Base-by-base conservation (phyloP, 139 green algal genomes). In the Eudorina sp. region DNA sequence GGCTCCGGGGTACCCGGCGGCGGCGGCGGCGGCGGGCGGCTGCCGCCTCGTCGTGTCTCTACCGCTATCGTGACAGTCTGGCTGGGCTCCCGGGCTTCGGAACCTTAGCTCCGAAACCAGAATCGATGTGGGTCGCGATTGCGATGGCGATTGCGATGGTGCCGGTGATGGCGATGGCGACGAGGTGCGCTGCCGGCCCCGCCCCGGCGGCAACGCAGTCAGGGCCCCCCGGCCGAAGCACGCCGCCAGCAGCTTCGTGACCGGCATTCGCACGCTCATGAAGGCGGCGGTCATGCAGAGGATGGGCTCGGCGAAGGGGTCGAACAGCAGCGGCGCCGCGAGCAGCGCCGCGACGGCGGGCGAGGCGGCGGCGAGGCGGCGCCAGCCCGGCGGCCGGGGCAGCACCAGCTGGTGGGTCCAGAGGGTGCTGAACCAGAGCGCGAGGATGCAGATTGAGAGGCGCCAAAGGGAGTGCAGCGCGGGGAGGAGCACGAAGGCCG, bases 161-260 rank as follows among this genome's bases (percentile, higher is more conserved):
- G 72, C 27, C 43, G 21, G 25, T 38, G 41, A 2, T 79, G 9
- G 38, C 3, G 69, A 53, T 6, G 14, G 36, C 18, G 66, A 45
- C 46, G 29, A n/a, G n/a, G n/a, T n/a, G n/a, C n/a, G n/a, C n/a
- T n/a, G n/a, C n/a, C n/a, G n/a, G n/a, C n/a, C n/a, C n/a, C n/a
- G 4, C 23, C 46, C 6, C 31, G 38, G 11, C 13, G 66, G 66
- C 45, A 88, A 66, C 31, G 36, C 48, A 11, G 68, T 36, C 0
- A 88, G 51, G 14, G 83, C 48, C 16, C 83, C 83, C 5, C 83
- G 68, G 34, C 51, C 66, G 13, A 29, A 88, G 69, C 83, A 88
- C 8, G 64, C 41, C 8, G 83, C 68, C 4, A 88, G 16, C 11
- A 88, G 48, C 68, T 88, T 88, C 3, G 68, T 81, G n/a, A 34